Percentiles rank a stretch among this genome's conserved stretches.
Evolutionary conservation across 2,329 filamentous ascomycete genomes (phyloP).

Genomic region (Aureobasidium lini): DNA sequence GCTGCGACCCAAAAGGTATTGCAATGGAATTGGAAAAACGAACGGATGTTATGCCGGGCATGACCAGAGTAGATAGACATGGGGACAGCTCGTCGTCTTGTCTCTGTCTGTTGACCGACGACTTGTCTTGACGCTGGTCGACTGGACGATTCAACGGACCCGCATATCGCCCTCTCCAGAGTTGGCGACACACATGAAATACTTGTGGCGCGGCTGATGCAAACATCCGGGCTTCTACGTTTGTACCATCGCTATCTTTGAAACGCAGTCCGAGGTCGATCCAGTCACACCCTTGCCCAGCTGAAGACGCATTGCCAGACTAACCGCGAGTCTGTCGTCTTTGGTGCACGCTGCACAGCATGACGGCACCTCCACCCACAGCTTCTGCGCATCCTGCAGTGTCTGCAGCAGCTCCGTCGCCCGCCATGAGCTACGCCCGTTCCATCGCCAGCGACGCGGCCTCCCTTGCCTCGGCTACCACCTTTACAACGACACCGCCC

Average conservation of each 20-base stretch:
- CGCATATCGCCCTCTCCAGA: neutral
- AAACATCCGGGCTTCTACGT: neutral
- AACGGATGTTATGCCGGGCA: neutral
- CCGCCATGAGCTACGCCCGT: constrained; percentile 21
- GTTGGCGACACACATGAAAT: neutral
- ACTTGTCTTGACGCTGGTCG: neutral
- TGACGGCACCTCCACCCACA: neutral
- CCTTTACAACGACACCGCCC: constrained; percentile 16
- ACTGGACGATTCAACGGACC: neutral
- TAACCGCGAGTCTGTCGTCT: neutral
- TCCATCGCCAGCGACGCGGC: constrained; percentile 21
- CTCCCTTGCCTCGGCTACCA: constrained; percentile 20
- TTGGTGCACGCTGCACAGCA: neutral
- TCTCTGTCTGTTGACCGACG: neutral
- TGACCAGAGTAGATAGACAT: neutral
- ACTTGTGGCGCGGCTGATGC: constrained; percentile 6
- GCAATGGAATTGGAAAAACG: neutral
- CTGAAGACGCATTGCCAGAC: neutral
- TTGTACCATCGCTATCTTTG: neutral
- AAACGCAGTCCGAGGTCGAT: neutral
- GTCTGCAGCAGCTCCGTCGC: constrained; percentile 1
- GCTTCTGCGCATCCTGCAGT: neutral
- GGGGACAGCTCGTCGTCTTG: neutral
- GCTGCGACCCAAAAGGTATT: neutral
- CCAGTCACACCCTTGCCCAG: neutral